These are phyloP conservation scores for Colletotrichum sp. DNA, from an alignment of 2,329 filamentous ascomycete genomes.

Conservation along the genomic window DNA sequence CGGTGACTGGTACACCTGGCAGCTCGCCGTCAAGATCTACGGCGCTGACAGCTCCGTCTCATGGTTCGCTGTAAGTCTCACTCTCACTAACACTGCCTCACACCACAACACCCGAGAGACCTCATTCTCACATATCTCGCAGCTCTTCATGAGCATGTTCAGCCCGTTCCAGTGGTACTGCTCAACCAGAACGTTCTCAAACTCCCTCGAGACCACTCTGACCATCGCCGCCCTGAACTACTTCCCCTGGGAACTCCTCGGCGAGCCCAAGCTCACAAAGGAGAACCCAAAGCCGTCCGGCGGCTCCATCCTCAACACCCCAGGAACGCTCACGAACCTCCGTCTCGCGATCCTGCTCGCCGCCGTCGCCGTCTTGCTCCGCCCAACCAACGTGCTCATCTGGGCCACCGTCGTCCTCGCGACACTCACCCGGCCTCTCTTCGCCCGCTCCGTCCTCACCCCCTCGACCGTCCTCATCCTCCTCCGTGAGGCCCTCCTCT, in stretches of 20 bases:
- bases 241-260: constrained; percentile 84
- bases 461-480: constrained; percentile 56
- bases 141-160: constrained; percentile 74
- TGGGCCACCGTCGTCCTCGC: constrained; percentile 70
- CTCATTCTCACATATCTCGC: constrained; percentile 8
- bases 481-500: constrained; percentile 67
- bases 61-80: constrained; percentile 69
- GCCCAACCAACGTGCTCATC: constrained; percentile 88
- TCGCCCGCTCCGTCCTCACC: constrained; percentile 45
- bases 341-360: constrained; percentile 75
- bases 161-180: constrained; percentile 98
- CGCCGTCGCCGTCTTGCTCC: constrained; percentile 81
- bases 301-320: constrained; percentile 25
- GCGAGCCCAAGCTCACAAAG: constrained; percentile 42
- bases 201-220: constrained; percentile 89
- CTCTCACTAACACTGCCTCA: constrained; percentile 10
- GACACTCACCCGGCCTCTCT: constrained; percentile 47
- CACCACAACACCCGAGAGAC: background rate
- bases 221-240: constrained; percentile 79
- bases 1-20: constrained; percentile 89
- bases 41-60: constrained; percentile 67
- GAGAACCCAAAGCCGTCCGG: constrained; percentile 41
- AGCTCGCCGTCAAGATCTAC: constrained; percentile 76
- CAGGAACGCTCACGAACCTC: constrained; percentile 35
- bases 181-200: constrained; percentile 91